Conservation (phyloP, 169 alveolate genomes). For the Pseudocohnilembus persalinus region DNA sequence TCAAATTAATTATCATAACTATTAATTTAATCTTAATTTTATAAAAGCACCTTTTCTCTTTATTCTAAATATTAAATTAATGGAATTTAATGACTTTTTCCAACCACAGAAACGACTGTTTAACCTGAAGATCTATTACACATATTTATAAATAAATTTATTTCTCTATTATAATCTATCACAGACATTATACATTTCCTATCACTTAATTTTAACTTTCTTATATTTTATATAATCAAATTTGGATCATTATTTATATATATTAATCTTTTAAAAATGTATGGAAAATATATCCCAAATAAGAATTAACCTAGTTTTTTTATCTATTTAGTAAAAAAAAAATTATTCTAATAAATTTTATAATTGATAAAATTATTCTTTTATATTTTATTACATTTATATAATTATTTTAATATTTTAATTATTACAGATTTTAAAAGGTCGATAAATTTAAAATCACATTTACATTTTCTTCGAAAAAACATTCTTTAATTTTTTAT, state of each 20-base stretch:
- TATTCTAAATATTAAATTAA: no score
- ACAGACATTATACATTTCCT: not conserved
- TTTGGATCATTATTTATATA: not conserved
- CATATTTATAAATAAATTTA: no score
- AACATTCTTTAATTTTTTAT: not conserved
- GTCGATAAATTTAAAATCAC: not conserved
- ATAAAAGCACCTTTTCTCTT: not conserved
- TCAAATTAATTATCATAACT: not conserved
- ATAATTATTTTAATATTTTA: no score
- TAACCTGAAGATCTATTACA: not conserved
- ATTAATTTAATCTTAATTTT: no score
- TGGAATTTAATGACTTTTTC: not conserved
- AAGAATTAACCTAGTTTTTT: no score
- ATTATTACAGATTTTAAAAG: not conserved
- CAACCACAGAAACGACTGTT: not conserved
- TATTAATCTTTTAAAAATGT: not conserved
- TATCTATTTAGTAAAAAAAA: no score
- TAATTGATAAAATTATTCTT: not conserved
- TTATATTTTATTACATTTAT: no score
- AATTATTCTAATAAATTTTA: not conserved
- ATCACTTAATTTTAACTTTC: not conserved
- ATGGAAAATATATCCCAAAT: not conserved
- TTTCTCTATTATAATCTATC: not conserved
- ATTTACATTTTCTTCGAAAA: not conserved
- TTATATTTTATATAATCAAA: not conserved